Evolutionary conservation across 2,329 filamentous ascomycete species (phyloP).

Genomic region (Fusarium torreyae): DNA sequence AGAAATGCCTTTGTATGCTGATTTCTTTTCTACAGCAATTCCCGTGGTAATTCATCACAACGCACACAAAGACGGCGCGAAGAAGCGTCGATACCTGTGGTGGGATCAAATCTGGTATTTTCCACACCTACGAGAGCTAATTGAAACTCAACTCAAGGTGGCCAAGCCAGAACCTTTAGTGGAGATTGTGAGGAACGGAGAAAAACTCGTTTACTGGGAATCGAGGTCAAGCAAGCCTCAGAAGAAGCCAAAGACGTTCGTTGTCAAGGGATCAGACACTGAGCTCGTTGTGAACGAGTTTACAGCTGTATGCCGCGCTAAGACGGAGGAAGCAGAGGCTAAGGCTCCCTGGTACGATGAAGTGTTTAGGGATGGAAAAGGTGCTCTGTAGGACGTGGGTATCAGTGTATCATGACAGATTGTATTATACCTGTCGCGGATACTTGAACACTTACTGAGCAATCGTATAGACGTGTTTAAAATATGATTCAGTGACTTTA

Average conservation of each 20-base stretch:
- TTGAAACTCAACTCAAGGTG: conserved; percentile 10
- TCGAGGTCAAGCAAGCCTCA: conserved; percentile 1
- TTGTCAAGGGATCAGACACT: fast-evolving
- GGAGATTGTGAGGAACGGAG: not conserved
- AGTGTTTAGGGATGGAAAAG: conserved; percentile 35
- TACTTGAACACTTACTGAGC: no score
- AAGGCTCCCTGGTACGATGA: conserved; percentile 29
- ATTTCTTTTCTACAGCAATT: conserved; percentile 39
- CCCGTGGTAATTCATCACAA: conserved; percentile 45
- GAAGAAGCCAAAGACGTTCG: conserved; percentile 25
- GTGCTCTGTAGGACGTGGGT: not conserved
- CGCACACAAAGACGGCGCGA: conserved; percentile 26
- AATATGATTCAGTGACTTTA: no score
- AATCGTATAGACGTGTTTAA: no score
- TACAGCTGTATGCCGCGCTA: not conserved
- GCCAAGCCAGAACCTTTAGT: not conserved
- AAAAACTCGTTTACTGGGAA: conserved; percentile 25
- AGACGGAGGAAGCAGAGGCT: not conserved
- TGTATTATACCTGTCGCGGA: no score
- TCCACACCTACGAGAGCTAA: conserved; percentile 26
- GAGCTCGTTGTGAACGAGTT: not conserved
- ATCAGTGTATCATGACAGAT: not conserved
- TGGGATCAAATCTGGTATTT: conserved; percentile 46
- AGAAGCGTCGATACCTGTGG: conserved; percentile 33
- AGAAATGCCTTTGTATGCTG: conserved; percentile 38